Conservation (phyloP, 129 eudicot genomes). For the Tagetes erecta region DNA sequence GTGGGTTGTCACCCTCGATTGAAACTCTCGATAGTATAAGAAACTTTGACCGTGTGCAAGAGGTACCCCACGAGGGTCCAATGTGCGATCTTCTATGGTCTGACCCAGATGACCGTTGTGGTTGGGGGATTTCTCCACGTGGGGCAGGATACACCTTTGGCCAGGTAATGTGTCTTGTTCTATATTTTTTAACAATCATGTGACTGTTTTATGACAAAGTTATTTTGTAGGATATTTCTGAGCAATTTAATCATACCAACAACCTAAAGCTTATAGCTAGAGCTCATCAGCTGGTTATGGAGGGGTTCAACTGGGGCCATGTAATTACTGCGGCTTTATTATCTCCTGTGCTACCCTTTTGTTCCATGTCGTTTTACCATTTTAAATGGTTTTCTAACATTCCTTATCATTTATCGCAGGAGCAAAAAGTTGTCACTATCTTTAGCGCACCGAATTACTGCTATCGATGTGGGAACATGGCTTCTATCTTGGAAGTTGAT, state of each 20-base stretch:
- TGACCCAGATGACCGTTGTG: constrained; percentile 97
- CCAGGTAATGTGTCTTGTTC: constrained; percentile 47
- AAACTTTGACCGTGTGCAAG: constrained; percentile 92
- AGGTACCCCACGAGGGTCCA: constrained; percentile 95
- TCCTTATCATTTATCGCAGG: constrained; percentile 45
- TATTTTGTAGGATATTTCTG: constrained; percentile 72
- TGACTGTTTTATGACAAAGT: constrained; percentile 2
- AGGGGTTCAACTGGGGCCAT: constrained; percentile 96
- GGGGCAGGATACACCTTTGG: constrained; percentile 98
- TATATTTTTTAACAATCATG: too few species aligned
- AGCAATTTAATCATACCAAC: constrained; percentile 89
- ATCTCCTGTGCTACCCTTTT: constrained; percentile 26
- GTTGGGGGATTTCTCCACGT: constrained; percentile 97
- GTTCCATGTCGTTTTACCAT: background rate
- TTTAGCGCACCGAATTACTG: constrained; percentile 96
- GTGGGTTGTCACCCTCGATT: constrained; percentile 91
- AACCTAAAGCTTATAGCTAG: constrained; percentile 81
- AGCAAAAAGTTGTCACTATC: constrained; percentile 91
- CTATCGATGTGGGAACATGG: constrained; percentile 96
- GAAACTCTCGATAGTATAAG: constrained; percentile 90
- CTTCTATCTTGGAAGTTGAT: constrained; percentile 92
- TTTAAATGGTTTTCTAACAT: background rate
- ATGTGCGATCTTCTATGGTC: constrained; percentile 98
- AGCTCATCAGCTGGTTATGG: constrained; percentile 99
- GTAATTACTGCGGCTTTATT: constrained; percentile 35